Evolutionary conservation across 148 eudicot genomes (phyloP), one percentile per base, ranked within the genome.

Genomic region (Arctostaphylos glauca): DNA sequence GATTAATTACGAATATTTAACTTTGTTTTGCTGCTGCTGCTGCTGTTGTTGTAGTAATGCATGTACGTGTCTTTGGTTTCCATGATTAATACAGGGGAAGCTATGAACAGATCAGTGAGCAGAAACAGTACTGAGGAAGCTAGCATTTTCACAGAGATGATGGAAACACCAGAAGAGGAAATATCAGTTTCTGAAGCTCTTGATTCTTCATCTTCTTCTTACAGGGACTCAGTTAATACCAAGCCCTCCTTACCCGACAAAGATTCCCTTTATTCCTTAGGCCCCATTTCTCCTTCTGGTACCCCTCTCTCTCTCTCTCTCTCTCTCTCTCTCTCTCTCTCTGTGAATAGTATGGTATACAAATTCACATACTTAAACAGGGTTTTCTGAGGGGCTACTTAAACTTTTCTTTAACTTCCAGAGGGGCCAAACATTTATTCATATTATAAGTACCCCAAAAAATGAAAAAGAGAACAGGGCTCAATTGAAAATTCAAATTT

Each of bases 121-220:
- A 52, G 52, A 81, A 13, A 41, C 3, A 41, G 66, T 41, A 62
- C 38, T 48, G 60, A 70, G 66, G 66, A 70, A 48, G 31, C 21
- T 2, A 41, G 58, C 43, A 53, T 46, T 47, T 59, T 74, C n/a
- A 54, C 50, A 53, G 83, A 81, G 59, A 81, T 50, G 58, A 47
- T 50, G 58, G 25, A 68, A 64, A 52, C 81, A 66, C 6, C n/a
- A 76, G 80, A 76, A 62, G 77, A 70, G 70, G 83, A 72, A 18
- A 54, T 53, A 73, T 76, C 84, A 75, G 66, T 79, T 46, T 78
- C 78, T 54, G 81, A 80, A 55, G 58, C 50, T 77, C 76, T 68
- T 76, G 81, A 87, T 59, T 87, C 80, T 79, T 79, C 81, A 7
- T 74, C 83, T 12, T 88, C 89, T 74, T 85, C 87, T 80, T 83